These are phyloP conservation scores for Arxiozyma slooffiae DNA, from an alignment of 1,139 yeast genomes.

Conservation along the genomic window DNA sequence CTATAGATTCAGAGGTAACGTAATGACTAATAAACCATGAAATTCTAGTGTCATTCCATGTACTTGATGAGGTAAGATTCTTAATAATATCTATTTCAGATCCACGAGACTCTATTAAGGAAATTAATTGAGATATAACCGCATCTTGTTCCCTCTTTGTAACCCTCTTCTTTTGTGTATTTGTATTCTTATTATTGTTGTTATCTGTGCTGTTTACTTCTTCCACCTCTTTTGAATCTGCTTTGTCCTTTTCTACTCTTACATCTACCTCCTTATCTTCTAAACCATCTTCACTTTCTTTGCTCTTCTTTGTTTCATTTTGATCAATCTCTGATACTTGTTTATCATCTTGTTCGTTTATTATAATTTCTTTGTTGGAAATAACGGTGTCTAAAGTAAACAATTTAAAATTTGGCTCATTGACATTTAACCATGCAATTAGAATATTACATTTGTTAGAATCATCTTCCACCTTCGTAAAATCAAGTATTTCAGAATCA, in stretches of 20 bases:
- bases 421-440: slow-evolving; percentile 29
- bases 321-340: background rate
- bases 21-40: slow-evolving; percentile 16
- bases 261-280: slow-evolving; percentile 5
- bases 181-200: slow-evolving; percentile 6
- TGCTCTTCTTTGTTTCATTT: too few relatives aligned
- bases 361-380: slow-evolving; percentile 14
- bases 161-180: slow-evolving; percentile 11
- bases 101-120: slow-evolving; percentile 12
- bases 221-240: background rate
- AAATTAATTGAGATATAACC: slow-evolving; percentile 11
- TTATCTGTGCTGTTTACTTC: slow-evolving; percentile 1
- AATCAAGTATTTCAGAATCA: slow-evolving; percentile 23
- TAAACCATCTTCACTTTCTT: background rate
- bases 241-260: too few relatives aligned
- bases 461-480: slow-evolving; percentile 18
- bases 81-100: slow-evolving; percentile 10
- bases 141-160: slow-evolving; percentile 20
- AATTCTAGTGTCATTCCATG: slow-evolving; percentile 24
- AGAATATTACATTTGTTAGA: slow-evolving; percentile 13
- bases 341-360: slow-evolving; percentile 12
- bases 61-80: slow-evolving; percentile 9
- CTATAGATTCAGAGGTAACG: slow-evolving; percentile 10
- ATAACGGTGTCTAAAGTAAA: slow-evolving; percentile 16
- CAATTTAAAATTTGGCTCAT: slow-evolving; percentile 27